A percentile compares a stretch with the other conserved stretches of the same genome.
phyloP scores from a whole-genome alignment of 148 eudicot species.

The Rhododendron ferrugineum region DNA sequence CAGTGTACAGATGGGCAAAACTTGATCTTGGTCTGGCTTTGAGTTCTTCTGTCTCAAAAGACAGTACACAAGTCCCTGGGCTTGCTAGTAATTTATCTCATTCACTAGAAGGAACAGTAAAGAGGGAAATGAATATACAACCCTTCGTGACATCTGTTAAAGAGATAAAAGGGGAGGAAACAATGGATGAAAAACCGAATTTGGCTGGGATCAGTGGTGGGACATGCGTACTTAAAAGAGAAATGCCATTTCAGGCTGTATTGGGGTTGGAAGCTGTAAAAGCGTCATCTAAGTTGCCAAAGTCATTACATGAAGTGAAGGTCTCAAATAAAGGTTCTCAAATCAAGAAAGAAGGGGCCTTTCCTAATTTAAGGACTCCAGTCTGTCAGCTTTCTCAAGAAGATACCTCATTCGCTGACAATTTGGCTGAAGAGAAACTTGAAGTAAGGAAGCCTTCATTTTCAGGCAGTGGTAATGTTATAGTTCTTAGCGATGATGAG shows the following conservation, averaged over 20 bases:
- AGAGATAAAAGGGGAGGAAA: slow-evolving; percentile 26
- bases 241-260: slow-evolving; percentile 29
- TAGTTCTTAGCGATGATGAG: slow-evolving; percentile 92
- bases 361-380: slow-evolving; percentile 17
- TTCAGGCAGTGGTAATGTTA: slow-evolving; percentile 39
- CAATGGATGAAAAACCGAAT: slow-evolving; percentile 18
- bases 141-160: slow-evolving; percentile 12
- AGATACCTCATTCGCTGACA: slow-evolving; percentile 11
- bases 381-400: slow-evolving; percentile 20
- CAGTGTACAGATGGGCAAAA: slow-evolving; percentile 89
- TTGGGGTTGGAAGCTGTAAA: slow-evolving; percentile 39
- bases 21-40: slow-evolving; percentile 79
- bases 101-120: slow-evolving; percentile 23
- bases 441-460: slow-evolving; percentile 26
- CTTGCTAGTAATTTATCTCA: slow-evolving; percentile 22
- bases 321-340: slow-evolving; percentile 6
- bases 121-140: slow-evolving; percentile 19
- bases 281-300: slow-evolving; percentile 19
- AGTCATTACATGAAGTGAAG: slow-evolving; percentile 25
- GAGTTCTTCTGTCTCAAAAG: slow-evolving; percentile 55
- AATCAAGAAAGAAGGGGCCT: slow-evolving; percentile 29
- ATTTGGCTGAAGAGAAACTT: slow-evolving; percentile 20
- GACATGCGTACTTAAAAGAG: slow-evolving; percentile 19
- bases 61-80: slow-evolving; percentile 28
- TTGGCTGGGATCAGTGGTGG: slow-evolving; percentile 22